A percentile compares a stretch with the other conserved stretches of the same genome.
Conservation (phyloP, 1,284 basidiomycete genomes). For the Cryptococcus amylolentus region DNA sequence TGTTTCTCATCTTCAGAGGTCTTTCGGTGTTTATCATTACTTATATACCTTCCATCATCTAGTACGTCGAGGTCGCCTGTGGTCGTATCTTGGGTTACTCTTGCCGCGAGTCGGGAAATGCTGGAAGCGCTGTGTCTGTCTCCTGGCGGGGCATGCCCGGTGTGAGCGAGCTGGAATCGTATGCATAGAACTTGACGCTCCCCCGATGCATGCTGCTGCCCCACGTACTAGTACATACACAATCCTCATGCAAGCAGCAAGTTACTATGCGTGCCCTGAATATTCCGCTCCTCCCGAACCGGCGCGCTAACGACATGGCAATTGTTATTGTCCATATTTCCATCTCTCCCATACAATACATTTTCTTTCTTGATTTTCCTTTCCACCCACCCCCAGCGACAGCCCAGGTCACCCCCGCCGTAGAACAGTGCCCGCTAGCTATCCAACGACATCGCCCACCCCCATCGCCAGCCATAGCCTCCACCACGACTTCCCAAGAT, state of each 20-base stretch:
- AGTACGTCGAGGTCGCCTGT: background rate
- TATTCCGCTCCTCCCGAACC: too few relatives aligned
- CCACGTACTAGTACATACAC: too few relatives aligned
- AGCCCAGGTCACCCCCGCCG: too few relatives aligned
- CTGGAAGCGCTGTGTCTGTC: background rate
- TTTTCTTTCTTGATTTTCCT: too few relatives aligned
- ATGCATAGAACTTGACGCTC: slow-evolving; percentile 2
- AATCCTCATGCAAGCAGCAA: too few relatives aligned
- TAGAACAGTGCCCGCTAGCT: background rate
- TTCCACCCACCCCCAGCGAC: too few relatives aligned
- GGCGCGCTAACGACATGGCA: too few relatives aligned
- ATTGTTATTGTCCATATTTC: too few relatives aligned
- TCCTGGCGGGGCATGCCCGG: background rate
- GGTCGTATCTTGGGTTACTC: background rate
- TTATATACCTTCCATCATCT: background rate
- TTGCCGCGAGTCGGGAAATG: background rate
- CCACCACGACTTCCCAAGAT: slow-evolving; percentile 4
- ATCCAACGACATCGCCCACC: background rate
- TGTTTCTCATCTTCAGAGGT: background rate
- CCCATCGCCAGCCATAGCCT: slow-evolving; percentile 1
- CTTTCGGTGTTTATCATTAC: background rate
- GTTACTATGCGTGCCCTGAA: too few relatives aligned
- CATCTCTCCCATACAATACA: too few relatives aligned
- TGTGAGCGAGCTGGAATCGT: background rate
- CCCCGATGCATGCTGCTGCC: background rate